phyloP scores from a whole-genome alignment of 148 eudicot genomes.

The Silene conica region DNA sequence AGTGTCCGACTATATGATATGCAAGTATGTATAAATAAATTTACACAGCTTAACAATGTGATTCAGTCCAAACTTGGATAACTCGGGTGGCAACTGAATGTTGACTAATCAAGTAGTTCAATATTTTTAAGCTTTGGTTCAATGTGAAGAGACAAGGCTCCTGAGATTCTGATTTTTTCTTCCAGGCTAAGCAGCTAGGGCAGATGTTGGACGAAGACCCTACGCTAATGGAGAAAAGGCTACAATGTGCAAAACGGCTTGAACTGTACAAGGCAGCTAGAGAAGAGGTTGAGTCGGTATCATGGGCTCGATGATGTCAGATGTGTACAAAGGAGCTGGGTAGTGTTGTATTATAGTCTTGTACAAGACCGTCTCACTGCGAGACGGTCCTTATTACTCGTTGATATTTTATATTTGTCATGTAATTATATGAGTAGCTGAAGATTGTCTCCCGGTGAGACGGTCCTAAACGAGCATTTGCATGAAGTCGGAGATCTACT shows the following conservation, averaged over 20 bases:
- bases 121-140: too few species aligned
- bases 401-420: not conserved
- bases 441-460: not conserved
- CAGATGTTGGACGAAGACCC: constrained; percentile 91
- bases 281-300: constrained; percentile 86
- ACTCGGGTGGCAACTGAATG: too few species aligned
- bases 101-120: too few species aligned
- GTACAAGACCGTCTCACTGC: not conserved
- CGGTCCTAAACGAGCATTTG: not conserved
- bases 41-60: too few species aligned
- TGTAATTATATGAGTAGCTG: not conserved
- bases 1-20: too few species aligned
- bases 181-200: constrained; percentile 73
- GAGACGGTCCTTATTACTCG: not conserved
- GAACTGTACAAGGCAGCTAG: constrained; percentile 83
- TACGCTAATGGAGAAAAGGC: constrained; percentile 75
- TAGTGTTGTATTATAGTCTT: constrained; percentile 6
- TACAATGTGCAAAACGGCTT: constrained; percentile 68
- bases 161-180: not conserved
- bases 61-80: too few species aligned
- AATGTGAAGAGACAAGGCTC: not conserved
- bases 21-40: too few species aligned
- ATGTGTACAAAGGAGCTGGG: not conserved
- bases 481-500: not conserved
- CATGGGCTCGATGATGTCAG: constrained; percentile 66